Evolutionary conservation across 345 rosid genomes (phyloP), one percentile per base, ranked within the genome.

Genomic region (Jatropha curcas): DNA sequence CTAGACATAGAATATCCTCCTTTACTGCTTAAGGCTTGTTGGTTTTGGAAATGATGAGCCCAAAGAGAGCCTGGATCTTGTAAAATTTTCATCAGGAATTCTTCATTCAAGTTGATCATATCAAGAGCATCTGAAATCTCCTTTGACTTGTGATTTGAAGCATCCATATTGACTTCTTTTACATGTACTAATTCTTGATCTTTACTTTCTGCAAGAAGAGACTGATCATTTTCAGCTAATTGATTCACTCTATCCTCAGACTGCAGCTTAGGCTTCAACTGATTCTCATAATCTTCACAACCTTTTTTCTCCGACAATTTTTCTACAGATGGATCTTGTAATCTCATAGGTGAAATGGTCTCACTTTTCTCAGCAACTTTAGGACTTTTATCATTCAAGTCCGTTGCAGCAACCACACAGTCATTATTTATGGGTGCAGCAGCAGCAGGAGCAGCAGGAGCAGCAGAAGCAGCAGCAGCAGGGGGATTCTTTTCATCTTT

Each of bases 11-110:
- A 71, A 58, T 72, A 70, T 71, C 79, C 76, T 72, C 65, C 81
- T 50, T 75, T 75, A 27, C 79, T 64, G 28, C 78, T 74, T 13
- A 74, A 52, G 61, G 79, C 62, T 25, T 76, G 86, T 60, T 83
- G 84, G 74, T 77, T 81, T 19, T 81, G 84, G 65, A 84, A 82
- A 67, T 82, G 83, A 12, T 84, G 75, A 57, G 87, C 86, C 66
- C 87, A 69, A 7, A 85, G 90, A 60, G 88, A 86, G 33, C 84
- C 83, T 4, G 89, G 88, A 60, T 85, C 92, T 22, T 83, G 85
- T 43, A 91, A 37, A 28, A 88, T 65, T 71, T 73, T 82, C 35
- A 79, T 25, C 24, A 92, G 72, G 27, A 85, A 77, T 56, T 90
- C 89, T 76, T 86, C 84, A 65, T 90, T 86, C 77, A 72, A 73